phyloP scores from a whole-genome alignment of 202 grass and related monocot species.

The Schoenoplectus tabernaemontani region DNA sequence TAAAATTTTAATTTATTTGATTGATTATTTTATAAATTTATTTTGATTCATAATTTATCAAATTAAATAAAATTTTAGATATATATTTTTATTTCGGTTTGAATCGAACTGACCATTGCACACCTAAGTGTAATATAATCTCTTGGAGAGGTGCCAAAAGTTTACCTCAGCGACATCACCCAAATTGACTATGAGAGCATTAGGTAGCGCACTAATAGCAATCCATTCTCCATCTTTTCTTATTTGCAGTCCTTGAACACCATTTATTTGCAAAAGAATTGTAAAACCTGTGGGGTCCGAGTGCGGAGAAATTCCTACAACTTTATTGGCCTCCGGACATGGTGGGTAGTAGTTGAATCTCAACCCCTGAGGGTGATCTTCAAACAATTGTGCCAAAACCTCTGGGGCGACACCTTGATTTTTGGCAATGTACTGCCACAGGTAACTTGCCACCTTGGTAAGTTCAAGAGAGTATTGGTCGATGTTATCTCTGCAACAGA shows the following conservation, averaged over 20 bases:
- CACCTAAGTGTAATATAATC: no score
- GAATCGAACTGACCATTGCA: no score
- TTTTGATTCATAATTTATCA: no score
- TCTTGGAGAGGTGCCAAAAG: no score
- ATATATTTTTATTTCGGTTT: no score
- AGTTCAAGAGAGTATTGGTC: constrained; percentile 30
- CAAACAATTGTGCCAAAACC: constrained; percentile 23
- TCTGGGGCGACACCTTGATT: constrained; percentile 38
- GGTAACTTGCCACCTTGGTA: constrained; percentile 21
- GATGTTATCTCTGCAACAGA: constrained; percentile 20
- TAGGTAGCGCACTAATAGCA: constrained; percentile 12
- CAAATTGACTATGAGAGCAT: constrained; percentile 47
- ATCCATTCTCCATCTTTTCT: constrained; percentile 47
- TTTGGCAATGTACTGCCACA: constrained; percentile 43
- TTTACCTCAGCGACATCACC: constrained; percentile 55
- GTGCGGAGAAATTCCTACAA: constrained; percentile 54
- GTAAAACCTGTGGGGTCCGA: constrained; percentile 36
- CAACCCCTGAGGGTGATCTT: constrained; percentile 33
- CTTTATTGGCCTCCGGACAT: constrained; percentile 38
- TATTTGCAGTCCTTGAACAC: constrained; percentile 59
- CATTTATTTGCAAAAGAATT: constrained; percentile 38
- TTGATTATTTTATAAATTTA: no score
- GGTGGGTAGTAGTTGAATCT: constrained; percentile 68
- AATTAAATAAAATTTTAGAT: no score
- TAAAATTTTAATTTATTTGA: no score